A percentile compares a stretch with the other conserved stretches of the same genome.
phyloP scores from a whole-genome alignment of 768 basidiomycete genomes.

The Trichaptum fuscoviolaceum region DNA sequence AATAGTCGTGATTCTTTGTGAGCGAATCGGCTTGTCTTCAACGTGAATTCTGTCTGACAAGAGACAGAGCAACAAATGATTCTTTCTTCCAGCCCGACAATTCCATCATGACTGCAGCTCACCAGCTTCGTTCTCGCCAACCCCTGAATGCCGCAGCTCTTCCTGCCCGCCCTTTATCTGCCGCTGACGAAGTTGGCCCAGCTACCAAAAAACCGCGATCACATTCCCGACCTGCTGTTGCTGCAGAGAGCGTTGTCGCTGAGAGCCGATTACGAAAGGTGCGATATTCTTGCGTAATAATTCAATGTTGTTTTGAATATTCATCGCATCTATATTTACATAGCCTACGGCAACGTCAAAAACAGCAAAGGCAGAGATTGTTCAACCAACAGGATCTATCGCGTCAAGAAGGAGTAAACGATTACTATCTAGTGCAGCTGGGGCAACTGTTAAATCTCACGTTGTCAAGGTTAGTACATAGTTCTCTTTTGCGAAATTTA shows the following conservation, averaged over 20 bases:
- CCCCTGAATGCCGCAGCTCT: slow-evolving; percentile 32
- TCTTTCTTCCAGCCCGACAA: slow-evolving; percentile 49
- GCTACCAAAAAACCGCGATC: slow-evolving; percentile 72
- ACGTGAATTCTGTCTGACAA: not conserved
- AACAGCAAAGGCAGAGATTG: slow-evolving; percentile 48
- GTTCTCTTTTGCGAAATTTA: not conserved
- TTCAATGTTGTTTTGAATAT: slow-evolving; percentile 83
- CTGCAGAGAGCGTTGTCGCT: slow-evolving; percentile 38
- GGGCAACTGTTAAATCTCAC: slow-evolving; percentile 43
- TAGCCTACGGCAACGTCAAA: slow-evolving; percentile 58
- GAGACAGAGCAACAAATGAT: slow-evolving; percentile 51
- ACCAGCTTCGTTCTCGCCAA: slow-evolving; percentile 27
- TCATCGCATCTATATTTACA: slow-evolving; percentile 68
- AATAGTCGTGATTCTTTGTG: slow-evolving; percentile 60
- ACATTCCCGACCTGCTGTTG: slow-evolving; percentile 48
- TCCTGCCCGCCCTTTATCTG: slow-evolving; percentile 68
- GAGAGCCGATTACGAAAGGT: slow-evolving; percentile 84
- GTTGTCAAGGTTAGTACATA: slow-evolving; percentile 48
- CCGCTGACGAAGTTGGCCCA: slow-evolving; percentile 78
- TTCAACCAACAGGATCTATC: slow-evolving; percentile 35
- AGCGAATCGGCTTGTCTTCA: slow-evolving; percentile 14
- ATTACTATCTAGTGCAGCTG: slow-evolving; percentile 45
- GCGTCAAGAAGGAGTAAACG: slow-evolving; percentile 69
- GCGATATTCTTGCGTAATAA: slow-evolving; percentile 84
- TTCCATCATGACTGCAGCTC: slow-evolving; percentile 48